Evolutionary conservation across 2,329 filamentous ascomycete genomes (phyloP).

Genomic region (Diaporthe sp.): DNA sequence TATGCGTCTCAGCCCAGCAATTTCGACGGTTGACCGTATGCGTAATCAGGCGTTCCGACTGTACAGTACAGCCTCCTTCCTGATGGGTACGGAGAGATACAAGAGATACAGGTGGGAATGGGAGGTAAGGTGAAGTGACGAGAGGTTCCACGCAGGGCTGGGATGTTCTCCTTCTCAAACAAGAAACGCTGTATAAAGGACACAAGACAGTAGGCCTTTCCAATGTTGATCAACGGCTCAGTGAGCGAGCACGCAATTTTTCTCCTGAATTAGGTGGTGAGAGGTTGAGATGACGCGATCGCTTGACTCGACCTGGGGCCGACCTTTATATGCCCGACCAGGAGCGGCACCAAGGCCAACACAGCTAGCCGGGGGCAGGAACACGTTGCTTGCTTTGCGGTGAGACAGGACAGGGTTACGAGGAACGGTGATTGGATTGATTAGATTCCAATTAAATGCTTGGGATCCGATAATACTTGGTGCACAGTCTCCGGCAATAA

Average conservation of each 20-base stretch:
- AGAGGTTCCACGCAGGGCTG: conserved; percentile 7
- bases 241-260: conserved; percentile 37
- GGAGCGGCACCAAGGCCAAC: background rate
- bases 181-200: conserved; percentile 19
- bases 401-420: conserved; percentile 11
- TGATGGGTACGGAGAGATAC: conserved; percentile 31
- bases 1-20: conserved; percentile 28
- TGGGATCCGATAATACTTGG: background rate
- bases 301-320: too few species aligned
- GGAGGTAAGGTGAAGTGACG: conserved; percentile 25
- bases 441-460: conserved; percentile 1
- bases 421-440: conserved; percentile 23
- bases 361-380: conserved; percentile 10
- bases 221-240: conserved; percentile 31
- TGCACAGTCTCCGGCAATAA: conserved; percentile 9
- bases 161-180: conserved; percentile 33
- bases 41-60: background rate
- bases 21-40: conserved; percentile 6
- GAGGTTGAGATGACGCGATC: too few species aligned
- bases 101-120: conserved; percentile 15
- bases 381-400: conserved; percentile 10
- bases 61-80: conserved; percentile 34
- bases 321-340: conserved; percentile 7
- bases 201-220: background rate
- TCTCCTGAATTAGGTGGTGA: conserved; percentile 36